Evolutionary conservation across 2,329 filamentous ascomycete genomes (phyloP), one percentile per base, ranked within the genome.

Genomic region (Kalmusia sp.): DNA sequence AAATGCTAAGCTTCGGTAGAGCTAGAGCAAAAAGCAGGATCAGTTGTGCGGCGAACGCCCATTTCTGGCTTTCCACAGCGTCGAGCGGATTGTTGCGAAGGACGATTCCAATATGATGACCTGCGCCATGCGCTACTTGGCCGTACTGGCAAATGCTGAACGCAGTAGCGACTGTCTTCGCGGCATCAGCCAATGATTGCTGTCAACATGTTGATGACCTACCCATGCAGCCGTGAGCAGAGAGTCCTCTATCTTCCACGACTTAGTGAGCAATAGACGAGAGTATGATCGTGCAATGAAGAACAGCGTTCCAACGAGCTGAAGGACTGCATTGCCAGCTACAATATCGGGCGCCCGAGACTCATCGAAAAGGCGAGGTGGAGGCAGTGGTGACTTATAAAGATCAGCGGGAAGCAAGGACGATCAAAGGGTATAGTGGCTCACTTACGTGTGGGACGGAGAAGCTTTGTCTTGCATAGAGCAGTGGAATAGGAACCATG

Each of bases 1-100:
- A 64, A 19, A 67, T 65, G 48, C 63, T 67, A 35, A 65, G 39
- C 44, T 65, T 67, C 3, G 60, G 51, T 4, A 61, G n/a, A 1
- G 58, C 51, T 17, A 66, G 53, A 4, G 59, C 61, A 6, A 52
- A 49, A 14, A 63, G 48, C 28, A 63, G 41, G 6, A 62, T 15
- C 27, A 65, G 48, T 25, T 59, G 52, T 1, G 57, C 55, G 4
- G 52, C 63, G 38, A 58, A 68, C 11, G 62, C 55, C 53, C 60
- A 62, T 33, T 68, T 54, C 34, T 63, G 61, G 5, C 51, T 52
- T 1, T 43, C 51, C 17, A 64, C 44, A 7, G 52, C 49, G 17
- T 55, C 54, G 3, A 39, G 21, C 1, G 48, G 45, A 15, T 47
- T 45, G 21, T 52, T 25, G 4, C 52, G 34, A 4, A 35, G 25